A percentile compares a stretch with the other conserved stretches of the same genome.
phyloP scores from a whole-genome alignment of 2,329 filamentous ascomycete genomes.

The Sporothrix inflata region DNA sequence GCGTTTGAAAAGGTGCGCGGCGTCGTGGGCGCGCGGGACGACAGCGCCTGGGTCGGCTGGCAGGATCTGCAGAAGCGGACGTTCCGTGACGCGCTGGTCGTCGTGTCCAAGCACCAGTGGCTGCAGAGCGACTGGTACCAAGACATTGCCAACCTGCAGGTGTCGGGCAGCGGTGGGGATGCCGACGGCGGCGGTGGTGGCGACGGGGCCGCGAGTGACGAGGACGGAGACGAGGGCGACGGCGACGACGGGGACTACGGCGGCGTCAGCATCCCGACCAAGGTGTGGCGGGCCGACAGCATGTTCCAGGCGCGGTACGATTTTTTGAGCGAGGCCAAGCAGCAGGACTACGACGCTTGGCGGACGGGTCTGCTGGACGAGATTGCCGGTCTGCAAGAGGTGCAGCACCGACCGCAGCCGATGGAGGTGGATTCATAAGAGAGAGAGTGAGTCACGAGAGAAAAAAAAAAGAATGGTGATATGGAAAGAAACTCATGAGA shows the following conservation, averaged over 20 bases:
- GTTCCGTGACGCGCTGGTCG: slow-evolving; percentile 64
- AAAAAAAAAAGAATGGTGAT: background rate
- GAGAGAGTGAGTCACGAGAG: background rate
- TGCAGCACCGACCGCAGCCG: background rate
- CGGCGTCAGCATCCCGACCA: slow-evolving; percentile 39
- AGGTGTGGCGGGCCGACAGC: slow-evolving; percentile 59
- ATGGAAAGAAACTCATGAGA: background rate
- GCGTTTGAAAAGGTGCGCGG: slow-evolving; percentile 41
- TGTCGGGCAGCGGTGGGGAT: slow-evolving; percentile 35
- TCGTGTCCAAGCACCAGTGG: slow-evolving; percentile 61
- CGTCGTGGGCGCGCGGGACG: slow-evolving; percentile 37
- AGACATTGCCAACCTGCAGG: slow-evolving; percentile 59
- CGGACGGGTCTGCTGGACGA: slow-evolving; percentile 61
- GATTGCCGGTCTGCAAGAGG: slow-evolving; percentile 44
- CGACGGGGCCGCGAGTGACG: slow-evolving; percentile 42
- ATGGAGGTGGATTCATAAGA: slow-evolving; percentile 33
- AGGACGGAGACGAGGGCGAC: slow-evolving; percentile 37
- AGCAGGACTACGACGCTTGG: slow-evolving; percentile 66
- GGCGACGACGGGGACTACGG: slow-evolving; percentile 34
- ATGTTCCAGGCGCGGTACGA: slow-evolving; percentile 79
- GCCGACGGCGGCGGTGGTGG: slow-evolving; percentile 43
- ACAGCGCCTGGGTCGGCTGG: slow-evolving; percentile 59
- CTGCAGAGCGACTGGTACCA: slow-evolving; percentile 66
- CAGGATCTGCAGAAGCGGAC: slow-evolving; percentile 53
- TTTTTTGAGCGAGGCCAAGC: slow-evolving; percentile 67